Conservation (phyloP, 2,329 filamentous ascomycete species). For the Microascus cirrosus region DNA sequence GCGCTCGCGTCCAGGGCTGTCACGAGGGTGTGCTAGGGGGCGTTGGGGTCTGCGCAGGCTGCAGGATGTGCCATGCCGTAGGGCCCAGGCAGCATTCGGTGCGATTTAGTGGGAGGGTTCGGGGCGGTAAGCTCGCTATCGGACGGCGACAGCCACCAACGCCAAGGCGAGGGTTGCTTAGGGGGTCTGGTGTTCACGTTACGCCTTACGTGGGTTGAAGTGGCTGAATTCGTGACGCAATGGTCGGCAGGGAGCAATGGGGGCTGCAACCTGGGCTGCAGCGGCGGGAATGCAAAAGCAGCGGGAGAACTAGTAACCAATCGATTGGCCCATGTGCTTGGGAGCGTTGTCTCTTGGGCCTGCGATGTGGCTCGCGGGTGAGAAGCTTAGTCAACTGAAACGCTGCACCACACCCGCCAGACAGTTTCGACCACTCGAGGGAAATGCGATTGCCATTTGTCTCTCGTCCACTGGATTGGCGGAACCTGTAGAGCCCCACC, state of each 20-base stretch:
- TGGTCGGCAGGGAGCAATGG: neutral
- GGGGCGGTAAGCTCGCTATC: neutral
- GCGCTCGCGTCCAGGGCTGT: neutral
- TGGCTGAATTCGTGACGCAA: neutral
- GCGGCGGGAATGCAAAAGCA: neutral
- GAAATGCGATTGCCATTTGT: too few relatives aligned
- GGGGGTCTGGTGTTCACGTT: too few relatives aligned
- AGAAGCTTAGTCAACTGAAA: too few relatives aligned
- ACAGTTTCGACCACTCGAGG: too few relatives aligned
- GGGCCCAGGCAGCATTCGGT: neutral
- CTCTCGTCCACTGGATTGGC: too few relatives aligned
- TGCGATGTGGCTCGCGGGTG: too few relatives aligned
- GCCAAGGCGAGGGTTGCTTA: too few relatives aligned
- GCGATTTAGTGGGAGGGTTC: neutral
- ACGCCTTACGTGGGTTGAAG: neutral
- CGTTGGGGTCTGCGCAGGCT: neutral
- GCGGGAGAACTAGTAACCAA: too few relatives aligned
- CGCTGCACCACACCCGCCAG: too few relatives aligned
- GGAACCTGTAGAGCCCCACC: too few relatives aligned
- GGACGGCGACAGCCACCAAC: neutral
- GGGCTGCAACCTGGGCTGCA: neutral
- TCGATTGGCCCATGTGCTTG: too few relatives aligned
- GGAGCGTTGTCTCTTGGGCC: too few relatives aligned
- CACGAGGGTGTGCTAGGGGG: neutral
- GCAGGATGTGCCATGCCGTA: neutral